A percentile compares a stretch with the other conserved stretches of the same genome.
Conservation (phyloP, 192 early-diverging fungal species). For the Paraglomus brasilianum region DNA sequence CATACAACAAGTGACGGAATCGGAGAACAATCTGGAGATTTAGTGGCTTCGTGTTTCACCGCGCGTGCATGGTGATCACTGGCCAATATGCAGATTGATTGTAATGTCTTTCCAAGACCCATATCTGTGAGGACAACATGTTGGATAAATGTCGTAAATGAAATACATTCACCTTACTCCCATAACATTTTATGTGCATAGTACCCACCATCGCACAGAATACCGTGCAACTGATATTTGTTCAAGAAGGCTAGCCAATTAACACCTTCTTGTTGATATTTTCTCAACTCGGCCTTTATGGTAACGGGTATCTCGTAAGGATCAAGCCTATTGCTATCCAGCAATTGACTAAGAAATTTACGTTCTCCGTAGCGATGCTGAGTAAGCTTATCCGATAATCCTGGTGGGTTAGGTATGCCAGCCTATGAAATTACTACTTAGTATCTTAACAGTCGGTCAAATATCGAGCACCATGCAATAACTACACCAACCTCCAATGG, state of each 20-base stretch:
- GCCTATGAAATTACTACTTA: conserved; percentile 36
- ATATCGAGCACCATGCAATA: background rate
- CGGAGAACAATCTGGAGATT: conserved; percentile 64
- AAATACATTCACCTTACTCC: background rate
- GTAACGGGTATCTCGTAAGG: conserved; percentile 81
- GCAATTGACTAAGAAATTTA: conserved; percentile 88
- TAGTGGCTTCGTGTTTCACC: conserved; percentile 49
- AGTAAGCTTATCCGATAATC: conserved; percentile 75
- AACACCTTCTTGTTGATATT: conserved; percentile 98
- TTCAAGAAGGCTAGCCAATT: conserved; percentile 98
- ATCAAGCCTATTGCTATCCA: conserved; percentile 86
- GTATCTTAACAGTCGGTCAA: background rate
- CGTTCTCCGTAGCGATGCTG: conserved; percentile 86
- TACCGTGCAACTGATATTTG: conserved; percentile 95
- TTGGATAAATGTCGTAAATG: background rate
- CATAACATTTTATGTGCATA: background rate
- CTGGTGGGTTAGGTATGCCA: conserved; percentile 92
- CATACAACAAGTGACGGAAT: conserved; percentile 91
- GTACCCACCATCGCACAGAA: conserved; percentile 91
- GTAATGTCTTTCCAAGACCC: conserved; percentile 97
- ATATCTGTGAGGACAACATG: conserved; percentile 62
- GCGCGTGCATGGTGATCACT: conserved; percentile 80
- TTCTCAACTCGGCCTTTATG: conserved; percentile 91
- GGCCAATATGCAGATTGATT: conserved; percentile 93
- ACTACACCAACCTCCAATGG: conserved; percentile 72